Base-by-base conservation (phyloP, 495 filamentous ascomycete species). In the Tuber indicum region DNA sequence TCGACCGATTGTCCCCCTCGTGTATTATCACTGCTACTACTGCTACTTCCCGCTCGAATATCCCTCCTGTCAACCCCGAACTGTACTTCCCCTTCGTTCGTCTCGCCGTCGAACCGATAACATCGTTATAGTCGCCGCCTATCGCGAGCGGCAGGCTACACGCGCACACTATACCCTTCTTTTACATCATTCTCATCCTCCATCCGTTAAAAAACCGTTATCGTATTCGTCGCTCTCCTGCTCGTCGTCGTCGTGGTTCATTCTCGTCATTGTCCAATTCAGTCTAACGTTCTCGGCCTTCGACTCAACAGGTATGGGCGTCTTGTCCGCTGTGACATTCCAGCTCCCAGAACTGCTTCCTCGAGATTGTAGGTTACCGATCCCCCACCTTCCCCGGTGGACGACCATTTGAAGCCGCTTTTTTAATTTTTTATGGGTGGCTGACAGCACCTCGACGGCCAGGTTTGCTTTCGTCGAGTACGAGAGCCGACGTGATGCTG, bases 391-490 rank as follows among this genome's bases (percentile, higher is more conserved):
- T 49, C 75, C 74, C 74, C 77, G 76, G 80, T 79, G 82, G 84
- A 73, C 75, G 62, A 45, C 70, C 43, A 72, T 70, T 80, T 76
- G 66, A 73, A 72, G 52, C 72, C 72, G 78, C 78, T 75, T 72
- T 81, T 81, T 80, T 75, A 75, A 77, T 62, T 82, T 81, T 75
- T 77, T 78, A 36, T 74, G 78, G 73, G 74, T 74, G 75, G 75
- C 72, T 74, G 76, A 81, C 74, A 84, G 74, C 76, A 75, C 77
- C 75, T 79, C 79, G 78, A 77, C 78, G 77, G 78, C 78, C 79
- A 99, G 96, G 76, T 99, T 99, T 85, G 96, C 96, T 26, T 99
- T 99, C 86, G 96, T 99, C 73, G 96, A 99, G 86, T 99, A 99
- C 85, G 96, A 99, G 87, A 97, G 94, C 85, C 94, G 96, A 81